Conservation (phyloP, 345 rosid genomes). For the Euclidium syriacum region DNA sequence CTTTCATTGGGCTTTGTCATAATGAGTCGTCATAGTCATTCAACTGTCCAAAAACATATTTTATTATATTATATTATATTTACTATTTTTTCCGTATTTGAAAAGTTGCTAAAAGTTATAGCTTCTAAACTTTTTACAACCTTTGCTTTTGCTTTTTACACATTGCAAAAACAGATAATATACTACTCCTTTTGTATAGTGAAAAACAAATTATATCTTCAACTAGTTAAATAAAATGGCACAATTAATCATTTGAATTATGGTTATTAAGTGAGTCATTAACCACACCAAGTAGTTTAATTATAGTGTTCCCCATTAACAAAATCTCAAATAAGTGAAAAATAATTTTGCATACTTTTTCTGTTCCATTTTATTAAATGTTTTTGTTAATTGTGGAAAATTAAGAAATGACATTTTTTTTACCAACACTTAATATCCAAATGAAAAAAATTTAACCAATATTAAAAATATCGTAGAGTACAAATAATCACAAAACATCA, state of each 20-base stretch:
- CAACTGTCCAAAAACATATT: conserved; percentile 16
- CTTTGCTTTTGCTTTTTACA: conserved; percentile 16
- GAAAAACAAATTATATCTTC: background rate
- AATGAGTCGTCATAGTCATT: conserved; percentile 37
- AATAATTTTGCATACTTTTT: too few species aligned
- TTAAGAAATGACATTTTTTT: too few species aligned
- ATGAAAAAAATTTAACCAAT: too few species aligned
- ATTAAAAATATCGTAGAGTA: too few species aligned
- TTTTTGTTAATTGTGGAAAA: too few species aligned
- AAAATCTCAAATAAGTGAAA: too few species aligned
- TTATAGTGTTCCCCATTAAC: too few species aligned
- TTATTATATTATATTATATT: background rate
- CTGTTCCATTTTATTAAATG: too few species aligned
- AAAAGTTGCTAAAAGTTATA: conserved; percentile 22
- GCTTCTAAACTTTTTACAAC: conserved; percentile 20
- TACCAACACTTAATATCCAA: too few species aligned
- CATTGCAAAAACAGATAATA: background rate
- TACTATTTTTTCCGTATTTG: background rate
- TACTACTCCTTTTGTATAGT: background rate
- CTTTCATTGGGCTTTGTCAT: conserved; percentile 30
- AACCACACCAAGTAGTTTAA: too few species aligned
- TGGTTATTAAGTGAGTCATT: background rate
- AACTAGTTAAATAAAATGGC: background rate
- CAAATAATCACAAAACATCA: too few species aligned
- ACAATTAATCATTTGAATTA: background rate